Percentiles rank a stretch among this genome's conserved stretches.
Evolutionary conservation across 768 basidiomycete genomes (phyloP).

Genomic region (Erythrobasidium yunnanense): DNA sequence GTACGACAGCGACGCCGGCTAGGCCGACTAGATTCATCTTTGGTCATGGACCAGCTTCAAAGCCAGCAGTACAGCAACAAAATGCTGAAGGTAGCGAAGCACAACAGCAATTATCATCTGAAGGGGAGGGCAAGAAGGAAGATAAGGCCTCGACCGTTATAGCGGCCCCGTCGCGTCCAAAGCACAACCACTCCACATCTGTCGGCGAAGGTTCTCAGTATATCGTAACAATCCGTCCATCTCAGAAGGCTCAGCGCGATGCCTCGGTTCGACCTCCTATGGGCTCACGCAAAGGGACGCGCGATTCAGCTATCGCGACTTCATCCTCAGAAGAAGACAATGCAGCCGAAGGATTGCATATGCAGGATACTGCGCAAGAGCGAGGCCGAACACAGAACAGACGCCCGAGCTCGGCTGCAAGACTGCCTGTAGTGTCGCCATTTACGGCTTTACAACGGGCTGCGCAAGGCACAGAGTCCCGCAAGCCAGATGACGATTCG

Average conservation of each 20-base stretch:
- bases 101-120: background rate
- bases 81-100: background rate
- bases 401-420: background rate
- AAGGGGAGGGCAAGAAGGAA: background rate
- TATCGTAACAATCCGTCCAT: background rate
- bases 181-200: constrained; percentile 16
- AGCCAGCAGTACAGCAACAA: background rate
- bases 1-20: background rate
- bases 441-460: background rate
- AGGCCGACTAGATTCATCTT: constrained; percentile 14
- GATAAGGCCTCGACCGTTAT: background rate
- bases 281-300: background rate
- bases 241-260: too few species aligned
- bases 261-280: too few species aligned
- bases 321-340: background rate
- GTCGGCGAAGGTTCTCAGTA: constrained; percentile 26
- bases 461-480: background rate
- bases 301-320: background rate
- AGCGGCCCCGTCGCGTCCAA: background rate
- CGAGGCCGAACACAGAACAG: background rate
- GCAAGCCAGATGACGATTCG: background rate
- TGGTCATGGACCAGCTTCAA: constrained; percentile 14
- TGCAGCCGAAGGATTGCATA: background rate
- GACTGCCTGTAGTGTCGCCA: background rate
- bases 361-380: background rate